Conservation (phyloP, 2,329 filamentous ascomycete species). For the Fusarium foetens region DNA sequence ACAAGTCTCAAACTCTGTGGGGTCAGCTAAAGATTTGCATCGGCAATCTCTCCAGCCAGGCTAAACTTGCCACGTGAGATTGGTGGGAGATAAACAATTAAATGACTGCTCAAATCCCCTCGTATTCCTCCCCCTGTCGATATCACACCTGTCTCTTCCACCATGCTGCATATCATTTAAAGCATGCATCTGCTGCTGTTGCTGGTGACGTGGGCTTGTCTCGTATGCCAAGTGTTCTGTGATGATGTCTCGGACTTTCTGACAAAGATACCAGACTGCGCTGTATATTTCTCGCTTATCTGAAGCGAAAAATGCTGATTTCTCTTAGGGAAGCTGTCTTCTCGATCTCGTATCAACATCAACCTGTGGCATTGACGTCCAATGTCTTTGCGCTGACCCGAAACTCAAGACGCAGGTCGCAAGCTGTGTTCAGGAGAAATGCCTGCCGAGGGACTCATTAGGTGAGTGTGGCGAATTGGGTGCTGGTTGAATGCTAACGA, state of each 20-base stretch:
- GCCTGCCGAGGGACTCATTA: background rate
- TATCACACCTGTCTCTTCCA: background rate
- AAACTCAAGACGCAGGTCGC: conserved; percentile 1
- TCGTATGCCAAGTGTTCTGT: background rate
- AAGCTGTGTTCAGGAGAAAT: background rate
- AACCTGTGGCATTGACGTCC: background rate
- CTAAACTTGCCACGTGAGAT: background rate
- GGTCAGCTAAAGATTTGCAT: background rate
- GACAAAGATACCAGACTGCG: conserved; percentile 6
- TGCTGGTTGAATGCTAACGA: fast-evolving
- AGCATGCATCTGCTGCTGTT: conserved; percentile 6
- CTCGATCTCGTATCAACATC: conserved; percentile 4
- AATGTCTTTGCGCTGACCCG: conserved; percentile 10
- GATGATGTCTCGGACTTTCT: background rate
- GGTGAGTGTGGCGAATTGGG: background rate
- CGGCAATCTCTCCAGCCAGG: background rate
- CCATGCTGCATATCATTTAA: background rate
- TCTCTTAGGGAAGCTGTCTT: background rate
- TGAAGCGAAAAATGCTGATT: fast-evolving
- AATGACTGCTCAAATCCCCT: background rate
- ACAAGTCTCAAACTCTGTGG: background rate
- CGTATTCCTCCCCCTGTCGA: background rate
- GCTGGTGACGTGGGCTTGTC: conserved; percentile 13
- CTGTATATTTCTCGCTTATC: background rate
- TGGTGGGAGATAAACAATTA: background rate